Base-by-base conservation (phyloP, 176 grass and related monocot genomes). In the Microstegium vimineum region DNA sequence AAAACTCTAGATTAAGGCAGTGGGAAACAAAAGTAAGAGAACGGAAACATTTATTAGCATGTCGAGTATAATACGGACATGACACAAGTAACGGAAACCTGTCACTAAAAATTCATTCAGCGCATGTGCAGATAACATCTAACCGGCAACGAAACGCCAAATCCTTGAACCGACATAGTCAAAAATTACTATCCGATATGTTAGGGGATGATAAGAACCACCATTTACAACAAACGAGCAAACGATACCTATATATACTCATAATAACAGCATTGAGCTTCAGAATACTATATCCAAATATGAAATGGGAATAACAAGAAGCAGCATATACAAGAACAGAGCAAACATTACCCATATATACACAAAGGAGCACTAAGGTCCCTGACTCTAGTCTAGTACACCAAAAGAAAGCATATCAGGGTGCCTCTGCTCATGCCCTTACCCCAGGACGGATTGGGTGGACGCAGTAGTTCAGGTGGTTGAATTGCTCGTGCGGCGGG, bases 391-490 rank as follows among this genome's bases (percentile, higher is more conserved):
- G 12, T 59, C 22, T 12, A 60, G n/a, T 26, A 59, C 56, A 26
- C 8, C 42, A 38, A 73, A 66, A 25, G 8, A 61, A 26, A 26
- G 31, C 18, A 82, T 40, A 5, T 12, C 30, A 59, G n/a, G 4
- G 56, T 60, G 56, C 56, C 56, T 60, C 56, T 60, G 56, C n/a
- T 60, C 56, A 26, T 26, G 56, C 10, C 46, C 96, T 89, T 85
- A 99, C 97, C 34, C 97, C 93, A 99, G 2, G 88, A 79, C 37
- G 97, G 97, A 78, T 99, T 99, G 93, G 96, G 61, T 99, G 93
- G 81, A 99, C 83, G 88, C 97, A 99, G 80, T 88, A 99, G n/a
- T 81, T 69, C 47, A 96, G 87, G 68, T 92, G 86, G 51, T 89
- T 57, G 62, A 99, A 90, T 85, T 99, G 97, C 83, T 95, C 93